A percentile compares a stretch with the other conserved stretches of the same genome.
phyloP scores from a whole-genome alignment of 371 early-diverging fungal species.

The Lichtheimia ornata region DNA sequence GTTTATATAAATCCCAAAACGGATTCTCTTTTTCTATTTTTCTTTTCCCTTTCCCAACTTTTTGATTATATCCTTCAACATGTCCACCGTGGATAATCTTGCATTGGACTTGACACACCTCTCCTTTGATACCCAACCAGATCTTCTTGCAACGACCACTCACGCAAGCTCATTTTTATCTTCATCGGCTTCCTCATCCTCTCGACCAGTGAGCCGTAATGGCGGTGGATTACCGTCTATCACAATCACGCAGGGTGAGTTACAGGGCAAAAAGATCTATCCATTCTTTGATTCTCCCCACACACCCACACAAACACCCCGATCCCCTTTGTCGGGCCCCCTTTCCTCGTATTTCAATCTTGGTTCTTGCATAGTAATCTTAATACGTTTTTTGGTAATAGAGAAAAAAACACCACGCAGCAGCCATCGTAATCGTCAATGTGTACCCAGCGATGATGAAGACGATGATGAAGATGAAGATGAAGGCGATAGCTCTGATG shows the following conservation, averaged over 20 bases:
- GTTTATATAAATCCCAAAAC: constrained; percentile 11
- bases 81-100: constrained; percentile 26
- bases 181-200: background rate
- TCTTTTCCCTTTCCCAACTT: constrained; percentile 9
- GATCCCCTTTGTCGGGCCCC: background rate
- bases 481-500: constrained; percentile 23
- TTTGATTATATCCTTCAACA: constrained; percentile 7
- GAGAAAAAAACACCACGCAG: constrained; percentile 18
- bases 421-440: constrained; percentile 33
- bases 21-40: constrained; percentile 16
- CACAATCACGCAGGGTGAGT: constrained; percentile 24
- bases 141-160: constrained; percentile 3
- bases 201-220: background rate
- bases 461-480: constrained; percentile 38
- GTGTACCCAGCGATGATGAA: constrained; percentile 49
- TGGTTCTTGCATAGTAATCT: constrained; percentile 1
- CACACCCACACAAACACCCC: background rate
- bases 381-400: constrained; percentile 4
- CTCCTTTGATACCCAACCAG: constrained; percentile 24
- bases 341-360: background rate
- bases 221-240: constrained; percentile 14
- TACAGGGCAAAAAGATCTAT: background rate
- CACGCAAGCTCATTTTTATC: background rate
- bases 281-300: too few relatives aligned
- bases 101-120: constrained; percentile 25